Evolutionary conservation across 331 rosid species (phyloP), one percentile per base, ranked within the genome.

Genomic region (Quercus lobata): DNA sequence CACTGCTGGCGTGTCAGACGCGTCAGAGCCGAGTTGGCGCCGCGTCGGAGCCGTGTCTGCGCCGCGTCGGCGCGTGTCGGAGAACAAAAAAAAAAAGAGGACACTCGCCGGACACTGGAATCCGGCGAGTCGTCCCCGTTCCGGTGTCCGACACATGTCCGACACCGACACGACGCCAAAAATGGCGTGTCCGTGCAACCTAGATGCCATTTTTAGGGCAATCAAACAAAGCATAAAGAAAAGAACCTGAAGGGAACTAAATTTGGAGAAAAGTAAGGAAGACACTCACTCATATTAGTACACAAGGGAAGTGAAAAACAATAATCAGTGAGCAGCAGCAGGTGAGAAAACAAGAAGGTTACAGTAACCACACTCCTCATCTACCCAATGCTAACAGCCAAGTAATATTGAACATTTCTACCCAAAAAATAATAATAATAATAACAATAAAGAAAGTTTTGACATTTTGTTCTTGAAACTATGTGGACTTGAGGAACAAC

Each of bases 241-340:
- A 54, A 34, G 18, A 24, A 34, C 30, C 34, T 22, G 22, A 15
- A 55, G 37, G 11, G 61, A n/a, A 54, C 7, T 52, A 41, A 73
- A 65, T 9, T 10, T 61, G 69, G 19, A 27, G n/a, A 58, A 5
- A 24, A 3, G 11, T 11, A 30, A 61, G 34, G 72, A n/a, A 29
- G 29, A 52, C 58, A 86, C 87, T 66, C 61, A 86, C 87, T 58
- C 69, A 71, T 44, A 78, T 86, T 73, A 58, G 69, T 35, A 44
- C 90, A 86, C 25, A 86, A 21, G 16, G 87, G 90, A 81, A 74
- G 72, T 12, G 90, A 78, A 72, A 62, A 74, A 44, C 82, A 56
- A 69, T 57, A 37, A 68, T 62, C 68, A 24, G 61, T 57, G 37
- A 75, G 61, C 83, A 75, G 74, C 74, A 78, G 83, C 24, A 86